These are phyloP conservation scores for Elongisporangium undulatum DNA, from an alignment of 352 stramenopile genomes.

Conservation along the genomic window DNA sequence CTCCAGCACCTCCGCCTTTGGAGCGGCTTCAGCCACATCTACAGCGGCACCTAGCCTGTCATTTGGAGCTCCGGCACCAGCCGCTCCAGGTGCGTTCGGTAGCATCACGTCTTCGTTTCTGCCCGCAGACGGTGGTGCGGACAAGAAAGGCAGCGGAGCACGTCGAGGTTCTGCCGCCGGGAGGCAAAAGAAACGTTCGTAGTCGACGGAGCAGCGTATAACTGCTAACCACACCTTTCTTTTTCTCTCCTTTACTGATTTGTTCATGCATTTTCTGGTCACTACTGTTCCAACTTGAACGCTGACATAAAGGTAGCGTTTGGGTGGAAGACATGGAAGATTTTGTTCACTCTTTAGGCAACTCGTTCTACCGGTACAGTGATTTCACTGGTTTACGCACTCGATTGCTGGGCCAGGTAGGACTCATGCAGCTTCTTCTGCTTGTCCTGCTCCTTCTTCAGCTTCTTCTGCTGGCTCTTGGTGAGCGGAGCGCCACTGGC, in stretches of 20 bases:
- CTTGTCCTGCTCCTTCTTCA: slow-evolving; percentile 88
- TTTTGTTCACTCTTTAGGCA: not conserved
- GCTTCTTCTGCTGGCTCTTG: slow-evolving; percentile 83
- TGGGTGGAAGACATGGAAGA: not conserved
- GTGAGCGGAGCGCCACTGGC: slow-evolving; percentile 51
- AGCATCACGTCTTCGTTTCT: slow-evolving; percentile 40
- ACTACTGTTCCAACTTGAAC: too few relatives aligned
- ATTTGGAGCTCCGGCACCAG: slow-evolving; percentile 24
- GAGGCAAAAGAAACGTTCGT: slow-evolving; percentile 47
- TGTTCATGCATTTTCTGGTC: too few relatives aligned
- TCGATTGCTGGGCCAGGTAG: slow-evolving; percentile 37
- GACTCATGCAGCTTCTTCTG: slow-evolving; percentile 82
- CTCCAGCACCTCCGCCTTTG: slow-evolving; percentile 21
- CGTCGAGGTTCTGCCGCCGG: slow-evolving; percentile 24
- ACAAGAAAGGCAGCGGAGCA: slow-evolving; percentile 10
- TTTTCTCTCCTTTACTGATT: not conserved
- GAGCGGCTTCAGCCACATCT: not conserved
- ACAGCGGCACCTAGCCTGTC: slow-evolving; percentile 9
- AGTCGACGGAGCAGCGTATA: slow-evolving; percentile 5
- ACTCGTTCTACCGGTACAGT: not conserved
- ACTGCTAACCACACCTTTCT: not conserved
- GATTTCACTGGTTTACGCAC: not conserved
- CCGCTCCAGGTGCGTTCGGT: slow-evolving; percentile 38
- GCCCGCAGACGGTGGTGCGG: slow-evolving; percentile 12
- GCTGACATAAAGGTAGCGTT: too few relatives aligned